Percentiles rank a stretch among this genome's conserved stretches.
phyloP scores from a whole-genome alignment of 1,139 yeast genomes.

The Kodamaea derodonti region DNA sequence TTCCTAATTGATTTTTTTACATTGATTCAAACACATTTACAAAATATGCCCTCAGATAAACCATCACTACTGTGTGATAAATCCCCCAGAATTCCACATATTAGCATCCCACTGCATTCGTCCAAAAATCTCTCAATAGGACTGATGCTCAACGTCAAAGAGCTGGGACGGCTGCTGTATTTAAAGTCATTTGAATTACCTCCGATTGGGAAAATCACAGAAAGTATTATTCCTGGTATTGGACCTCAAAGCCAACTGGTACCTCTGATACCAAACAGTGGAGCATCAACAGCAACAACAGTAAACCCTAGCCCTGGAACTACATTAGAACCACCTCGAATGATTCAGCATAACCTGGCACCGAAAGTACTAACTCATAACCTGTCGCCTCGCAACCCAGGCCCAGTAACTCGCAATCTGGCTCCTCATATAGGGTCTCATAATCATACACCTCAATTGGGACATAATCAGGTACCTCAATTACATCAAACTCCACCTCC shows the following conservation, averaged over 20 bases:
- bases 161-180: background rate
- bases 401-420: no score
- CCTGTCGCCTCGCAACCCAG: no score
- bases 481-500: no score
- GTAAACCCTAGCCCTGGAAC: no score
- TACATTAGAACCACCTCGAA: no score
- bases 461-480: no score
- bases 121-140: constrained; percentile 11
- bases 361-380: no score
- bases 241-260: background rate
- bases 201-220: background rate
- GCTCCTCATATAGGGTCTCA: no score
- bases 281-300: no score
- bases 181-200: background rate
- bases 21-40: constrained; percentile 4
- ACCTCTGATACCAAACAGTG: background rate
- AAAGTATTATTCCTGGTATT: background rate
- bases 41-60: constrained; percentile 3
- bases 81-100: background rate
- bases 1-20: background rate
- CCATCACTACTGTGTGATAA: constrained; percentile 2
- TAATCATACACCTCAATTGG: no score
- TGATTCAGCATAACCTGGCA: no score
- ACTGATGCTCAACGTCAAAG: constrained; percentile 10
- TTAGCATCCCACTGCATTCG: background rate